phyloP scores from a whole-genome alignment of 129 eudicot genomes.

The Flaveria trinervia region DNA sequence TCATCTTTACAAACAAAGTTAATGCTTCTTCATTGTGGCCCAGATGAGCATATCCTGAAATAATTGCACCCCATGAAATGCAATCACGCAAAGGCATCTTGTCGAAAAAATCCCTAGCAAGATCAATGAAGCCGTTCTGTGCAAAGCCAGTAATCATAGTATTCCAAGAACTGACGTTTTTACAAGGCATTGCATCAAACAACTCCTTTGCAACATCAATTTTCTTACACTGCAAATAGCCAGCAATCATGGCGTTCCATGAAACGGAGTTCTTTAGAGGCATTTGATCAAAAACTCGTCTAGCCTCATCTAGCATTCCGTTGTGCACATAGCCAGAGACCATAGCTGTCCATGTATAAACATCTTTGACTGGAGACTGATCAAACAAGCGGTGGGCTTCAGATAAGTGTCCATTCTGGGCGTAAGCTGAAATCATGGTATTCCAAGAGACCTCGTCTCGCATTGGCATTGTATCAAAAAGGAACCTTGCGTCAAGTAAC shows the following conservation, averaged over 20 bases:
- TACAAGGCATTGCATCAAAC: slow-evolving; percentile 19
- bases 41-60: slow-evolving; percentile 8
- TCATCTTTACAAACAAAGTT: slow-evolving; percentile 7
- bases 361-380: slow-evolving; percentile 13
- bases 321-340: slow-evolving; percentile 19
- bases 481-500: not conserved
- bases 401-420: not conserved
- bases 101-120: not conserved
- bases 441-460: slow-evolving; percentile 18
- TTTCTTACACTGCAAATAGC: slow-evolving; percentile 14
- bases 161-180: slow-evolving; percentile 23
- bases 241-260: slow-evolving; percentile 17
- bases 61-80: slow-evolving; percentile 22
- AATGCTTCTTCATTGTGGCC: slow-evolving; percentile 12
- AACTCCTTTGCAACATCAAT: slow-evolving; percentile 15
- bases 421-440: slow-evolving; percentile 12
- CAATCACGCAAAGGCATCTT: slow-evolving; percentile 22
- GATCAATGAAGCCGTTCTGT: slow-evolving; percentile 13
- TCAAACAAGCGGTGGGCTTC: slow-evolving; percentile 12
- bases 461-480: slow-evolving; percentile 11
- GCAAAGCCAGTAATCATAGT: slow-evolving; percentile 17
- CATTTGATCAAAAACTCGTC: slow-evolving; percentile 19
- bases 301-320: slow-evolving; percentile 10
- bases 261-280: slow-evolving; percentile 18
- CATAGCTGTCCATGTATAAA: slow-evolving; percentile 17